phyloP scores from a whole-genome alignment of 2,329 filamentous ascomycete genomes.

The Cryphonectria parasitica region DNA sequence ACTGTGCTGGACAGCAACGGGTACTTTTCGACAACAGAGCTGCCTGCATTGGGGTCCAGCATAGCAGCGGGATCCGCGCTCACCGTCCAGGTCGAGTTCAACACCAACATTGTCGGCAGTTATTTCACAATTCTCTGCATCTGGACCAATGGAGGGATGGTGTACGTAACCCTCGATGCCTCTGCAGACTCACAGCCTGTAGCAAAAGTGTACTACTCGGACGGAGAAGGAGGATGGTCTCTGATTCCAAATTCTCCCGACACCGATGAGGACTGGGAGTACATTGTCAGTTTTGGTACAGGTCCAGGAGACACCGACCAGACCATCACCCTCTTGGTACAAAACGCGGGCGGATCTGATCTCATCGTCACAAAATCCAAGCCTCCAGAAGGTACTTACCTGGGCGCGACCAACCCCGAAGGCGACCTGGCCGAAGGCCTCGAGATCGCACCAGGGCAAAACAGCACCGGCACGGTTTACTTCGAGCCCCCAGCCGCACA shows the following conservation, averaged over 20 bases:
- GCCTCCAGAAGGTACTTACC: constrained; percentile 26
- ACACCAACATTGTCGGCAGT: constrained; percentile 37
- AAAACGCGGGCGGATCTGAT: constrained; percentile 42
- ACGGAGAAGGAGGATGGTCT: constrained; percentile 39
- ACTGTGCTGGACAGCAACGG: constrained; percentile 10
- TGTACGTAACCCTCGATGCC: constrained; percentile 39
- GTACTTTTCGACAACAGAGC: constrained; percentile 36
- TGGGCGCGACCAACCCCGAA: constrained; percentile 27
- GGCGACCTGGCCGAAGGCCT: constrained; percentile 29
- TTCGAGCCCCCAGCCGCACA: constrained; percentile 23
- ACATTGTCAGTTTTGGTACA: constrained; percentile 39
- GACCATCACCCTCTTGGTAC: constrained; percentile 30
- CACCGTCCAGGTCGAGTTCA: constrained; percentile 41
- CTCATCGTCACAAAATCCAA: constrained; percentile 45
- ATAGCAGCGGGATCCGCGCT: constrained; percentile 39
- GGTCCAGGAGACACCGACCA: constrained; percentile 30
- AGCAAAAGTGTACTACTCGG: constrained; percentile 42
- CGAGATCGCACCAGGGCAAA: constrained; percentile 17
- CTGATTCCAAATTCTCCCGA: constrained; percentile 26
- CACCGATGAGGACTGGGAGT: constrained; percentile 6
- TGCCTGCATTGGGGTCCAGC: constrained; percentile 37
- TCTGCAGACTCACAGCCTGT: constrained; percentile 40
- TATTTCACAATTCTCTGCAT: constrained; percentile 42
- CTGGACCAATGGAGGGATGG: constrained; percentile 42
- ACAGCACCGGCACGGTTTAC: constrained; percentile 17